Evolutionary conservation across 208 protist species (phyloP), one percentile per base, ranked within the genome.

Genomic region (Naegleria lovaniensis): DNA sequence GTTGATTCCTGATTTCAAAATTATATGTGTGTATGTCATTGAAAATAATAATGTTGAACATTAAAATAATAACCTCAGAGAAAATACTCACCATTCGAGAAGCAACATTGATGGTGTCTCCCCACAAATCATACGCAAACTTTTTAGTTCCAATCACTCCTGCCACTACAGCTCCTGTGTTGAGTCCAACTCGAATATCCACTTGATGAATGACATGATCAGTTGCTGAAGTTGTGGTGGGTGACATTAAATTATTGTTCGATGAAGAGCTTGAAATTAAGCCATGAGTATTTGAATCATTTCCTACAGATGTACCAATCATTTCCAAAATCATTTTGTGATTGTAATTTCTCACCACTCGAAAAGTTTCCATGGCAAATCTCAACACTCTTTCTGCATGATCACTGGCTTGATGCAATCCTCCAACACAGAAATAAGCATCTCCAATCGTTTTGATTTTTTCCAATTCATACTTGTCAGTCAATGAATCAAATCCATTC

Each of bases 71-170:
- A n/a, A n/a, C n/a, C n/a, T n/a, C n/a, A n/a, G n/a, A n/a, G n/a
- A n/a, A n/a, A 58, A 19, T 58, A 40, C 51, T 92, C 25, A 93
- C 92, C 92, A 93, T 92, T 38, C 92, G 58, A 2, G 92, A 92
- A 36, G 92, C 92, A 43, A 93, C n/a, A 90, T 93, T 93, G 19
- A 93, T 92, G 0, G 92, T 91, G 88, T 93, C 92, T n/a, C 92
- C 92, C 92, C 92, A 93, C 16, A 94, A 40, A 90, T 93, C 92
- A 67, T 79, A 79, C 1, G 67, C 67, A 79, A 79, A 79, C 9
- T 79, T 79, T n/a, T 36, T 36, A 79, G 25, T 79, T 6, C 67
- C 67, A 79, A 79, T 79, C 7, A 79, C 67, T 15, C 67, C 67
- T 13, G 67, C 67, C 25, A 79, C 67, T 6, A 79, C 16, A 36